Conservation (phyloP, 2,329 filamentous ascomycete genomes). For the Albophoma yamanashiensis region DNA sequence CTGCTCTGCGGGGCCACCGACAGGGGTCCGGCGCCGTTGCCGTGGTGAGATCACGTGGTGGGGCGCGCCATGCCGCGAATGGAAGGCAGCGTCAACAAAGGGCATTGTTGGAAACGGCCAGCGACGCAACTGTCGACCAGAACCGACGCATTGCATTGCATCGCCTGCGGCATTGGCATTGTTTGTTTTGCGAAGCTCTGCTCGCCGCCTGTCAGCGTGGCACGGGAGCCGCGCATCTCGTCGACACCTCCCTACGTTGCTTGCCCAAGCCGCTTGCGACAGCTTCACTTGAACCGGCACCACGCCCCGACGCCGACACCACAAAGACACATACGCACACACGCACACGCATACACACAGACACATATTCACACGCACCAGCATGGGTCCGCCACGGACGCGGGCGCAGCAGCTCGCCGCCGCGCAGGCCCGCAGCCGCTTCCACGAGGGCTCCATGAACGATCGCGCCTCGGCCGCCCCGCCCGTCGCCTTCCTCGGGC, state of each 20-base stretch:
- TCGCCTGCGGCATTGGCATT: background rate
- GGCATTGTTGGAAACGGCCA: background rate
- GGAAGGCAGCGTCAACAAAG: background rate
- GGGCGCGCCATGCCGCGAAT: background rate
- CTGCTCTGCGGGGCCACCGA: background rate
- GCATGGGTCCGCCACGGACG: conserved; percentile 17
- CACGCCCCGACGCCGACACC: background rate
- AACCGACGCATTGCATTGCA: background rate
- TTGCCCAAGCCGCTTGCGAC: too few species aligned
- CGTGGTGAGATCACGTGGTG: conserved; percentile 21
- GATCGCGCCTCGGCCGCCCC: conserved; percentile 65
- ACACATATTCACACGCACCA: background rate
- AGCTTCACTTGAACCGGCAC: background rate
- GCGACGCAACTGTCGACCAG: background rate
- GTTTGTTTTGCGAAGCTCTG: background rate
- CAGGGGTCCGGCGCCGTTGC: conserved; percentile 11
- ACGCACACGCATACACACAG: too few species aligned
- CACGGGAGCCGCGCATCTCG: background rate
- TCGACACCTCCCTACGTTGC: background rate
- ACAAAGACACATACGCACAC: too few species aligned
- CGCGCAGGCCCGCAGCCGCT: conserved; percentile 31
- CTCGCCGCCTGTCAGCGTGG: background rate
- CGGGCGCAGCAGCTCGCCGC: conserved; percentile 18
- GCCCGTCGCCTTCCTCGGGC: conserved; percentile 53
- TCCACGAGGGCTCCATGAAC: conserved; percentile 81